phyloP scores from a whole-genome alignment of 352 stramenopile species.

The Globisporangium heterothallicum region DNA sequence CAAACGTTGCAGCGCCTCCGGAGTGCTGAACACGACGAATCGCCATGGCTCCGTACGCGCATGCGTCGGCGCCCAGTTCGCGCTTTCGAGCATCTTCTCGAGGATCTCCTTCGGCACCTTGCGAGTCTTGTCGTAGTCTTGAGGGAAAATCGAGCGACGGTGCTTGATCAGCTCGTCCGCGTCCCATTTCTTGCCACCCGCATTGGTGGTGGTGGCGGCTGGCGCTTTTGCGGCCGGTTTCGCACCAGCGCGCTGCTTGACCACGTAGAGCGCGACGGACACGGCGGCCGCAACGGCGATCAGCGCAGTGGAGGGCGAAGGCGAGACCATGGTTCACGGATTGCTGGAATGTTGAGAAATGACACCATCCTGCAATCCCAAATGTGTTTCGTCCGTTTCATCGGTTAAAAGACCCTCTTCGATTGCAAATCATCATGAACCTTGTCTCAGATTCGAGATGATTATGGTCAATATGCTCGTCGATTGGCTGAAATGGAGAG shows the following conservation, averaged over 20 bases:
- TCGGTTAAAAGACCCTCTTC: too few species aligned
- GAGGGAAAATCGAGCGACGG: conserved; percentile 72
- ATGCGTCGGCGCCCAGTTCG: conserved; percentile 84
- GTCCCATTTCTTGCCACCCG: conserved; percentile 35
- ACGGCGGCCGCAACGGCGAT: conserved; percentile 12
- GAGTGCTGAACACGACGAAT: conserved; percentile 68
- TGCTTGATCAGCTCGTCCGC: conserved; percentile 73
- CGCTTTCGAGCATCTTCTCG: conserved; percentile 69
- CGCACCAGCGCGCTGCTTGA: conserved; percentile 11
- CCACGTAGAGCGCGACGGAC: conserved; percentile 14
- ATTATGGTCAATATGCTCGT: too few species aligned
- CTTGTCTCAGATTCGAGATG: too few species aligned
- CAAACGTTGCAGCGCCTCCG: conserved; percentile 47
- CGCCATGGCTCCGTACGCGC: conserved; percentile 79
- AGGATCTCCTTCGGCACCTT: conserved; percentile 51
- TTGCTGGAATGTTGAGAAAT: background rate
- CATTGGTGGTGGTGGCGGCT: background rate
- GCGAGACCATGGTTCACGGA: conserved; percentile 3
- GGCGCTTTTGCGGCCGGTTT: background rate
- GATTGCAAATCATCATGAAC: too few species aligned
- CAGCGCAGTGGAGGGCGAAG: conserved; percentile 2
- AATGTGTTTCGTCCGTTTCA: too few species aligned
- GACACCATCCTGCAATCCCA: too few species aligned
- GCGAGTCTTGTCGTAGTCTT: conserved; percentile 54
- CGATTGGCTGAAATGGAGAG: too few species aligned